Evolutionary conservation across 1,284 basidiomycete genomes (phyloP).

Genomic region (Trichosporon sp.): DNA sequence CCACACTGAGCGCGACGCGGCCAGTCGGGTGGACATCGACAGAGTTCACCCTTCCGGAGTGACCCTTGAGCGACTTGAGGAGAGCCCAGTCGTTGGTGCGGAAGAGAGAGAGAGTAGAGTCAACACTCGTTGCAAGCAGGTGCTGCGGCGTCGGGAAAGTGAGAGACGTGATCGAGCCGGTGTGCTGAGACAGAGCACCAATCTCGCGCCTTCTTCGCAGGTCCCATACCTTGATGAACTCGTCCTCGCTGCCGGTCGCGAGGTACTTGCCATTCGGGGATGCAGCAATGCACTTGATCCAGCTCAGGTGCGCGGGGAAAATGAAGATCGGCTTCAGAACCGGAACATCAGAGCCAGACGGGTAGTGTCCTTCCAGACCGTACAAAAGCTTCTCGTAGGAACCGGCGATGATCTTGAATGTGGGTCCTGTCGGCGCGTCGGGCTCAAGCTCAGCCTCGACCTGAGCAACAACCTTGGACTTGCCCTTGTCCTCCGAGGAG

Average conservation of each 20-base stretch:
- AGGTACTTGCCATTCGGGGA: constrained; percentile 92
- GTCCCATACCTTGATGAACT: constrained; percentile 98
- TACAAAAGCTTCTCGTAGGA: constrained; percentile 95
- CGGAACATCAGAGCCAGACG: constrained; percentile 21
- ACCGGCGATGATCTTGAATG: constrained; percentile 81
- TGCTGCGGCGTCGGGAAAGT: constrained; percentile 82
- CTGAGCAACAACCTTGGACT: constrained; percentile 16
- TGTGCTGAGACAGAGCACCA: constrained; percentile 84
- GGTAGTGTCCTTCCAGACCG: constrained; percentile 66
- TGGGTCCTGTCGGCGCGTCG: constrained; percentile 25
- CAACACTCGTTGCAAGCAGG: constrained; percentile 82
- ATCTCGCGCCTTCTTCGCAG: constrained; percentile 81
- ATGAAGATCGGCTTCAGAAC: constrained; percentile 79
- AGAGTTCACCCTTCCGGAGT: constrained; percentile 84
- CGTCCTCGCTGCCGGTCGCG: constrained; percentile 88
- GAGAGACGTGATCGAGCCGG: constrained; percentile 87
- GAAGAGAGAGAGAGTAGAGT: constrained; percentile 83
- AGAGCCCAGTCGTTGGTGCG: constrained; percentile 89
- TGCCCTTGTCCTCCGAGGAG: constrained; percentile 5
- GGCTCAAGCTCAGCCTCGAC: not conserved
- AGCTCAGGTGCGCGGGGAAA: constrained; percentile 92
- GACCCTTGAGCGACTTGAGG: constrained; percentile 79
- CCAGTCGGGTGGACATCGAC: constrained; percentile 88
- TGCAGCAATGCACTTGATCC: constrained; percentile 80
- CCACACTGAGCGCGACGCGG: constrained; percentile 83